A percentile compares a stretch with the other conserved stretches of the same genome.
Evolutionary conservation across 2,329 filamentous ascomycete genomes (phyloP).

Genomic region (Sporothrix brasiliensis): DNA sequence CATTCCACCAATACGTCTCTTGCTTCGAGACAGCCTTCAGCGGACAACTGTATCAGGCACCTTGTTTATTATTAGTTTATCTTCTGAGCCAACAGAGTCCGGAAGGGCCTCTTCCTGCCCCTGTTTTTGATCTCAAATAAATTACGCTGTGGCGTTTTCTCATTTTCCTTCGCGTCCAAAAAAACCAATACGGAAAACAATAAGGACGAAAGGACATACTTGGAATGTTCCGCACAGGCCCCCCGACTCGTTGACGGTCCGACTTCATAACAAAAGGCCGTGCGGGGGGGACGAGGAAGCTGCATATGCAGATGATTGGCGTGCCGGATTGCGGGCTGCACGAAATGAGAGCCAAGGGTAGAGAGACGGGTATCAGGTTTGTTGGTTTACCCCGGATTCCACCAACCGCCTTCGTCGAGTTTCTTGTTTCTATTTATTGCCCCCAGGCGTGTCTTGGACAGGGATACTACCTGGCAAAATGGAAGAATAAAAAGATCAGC

Average conservation of each 20-base stretch:
- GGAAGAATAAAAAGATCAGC: neutral
- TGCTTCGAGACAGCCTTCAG: neutral
- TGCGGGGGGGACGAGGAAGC: neutral
- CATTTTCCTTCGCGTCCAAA: neutral
- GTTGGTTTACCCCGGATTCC: constrained; percentile 22
- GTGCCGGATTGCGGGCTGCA: neutral
- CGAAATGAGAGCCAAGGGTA: neutral
- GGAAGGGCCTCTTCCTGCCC: neutral
- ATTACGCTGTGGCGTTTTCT: neutral
- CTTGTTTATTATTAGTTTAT: neutral
- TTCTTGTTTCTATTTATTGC: constrained; percentile 1
- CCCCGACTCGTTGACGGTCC: neutral
- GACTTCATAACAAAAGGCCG: neutral
- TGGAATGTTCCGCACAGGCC: neutral
- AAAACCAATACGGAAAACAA: neutral
- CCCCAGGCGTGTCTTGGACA: neutral
- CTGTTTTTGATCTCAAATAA: neutral
- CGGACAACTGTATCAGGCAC: neutral
- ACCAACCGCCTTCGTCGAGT: neutral
- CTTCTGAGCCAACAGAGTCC: too few relatives aligned
- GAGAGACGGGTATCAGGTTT: neutral
- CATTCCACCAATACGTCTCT: neutral
- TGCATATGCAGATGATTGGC: neutral
- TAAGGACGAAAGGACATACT: neutral
- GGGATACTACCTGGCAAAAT: neutral